These are phyloP conservation scores for Aphanomyces cochlioides DNA, from an alignment of 352 stramenopile genomes.

Conservation along the genomic window DNA sequence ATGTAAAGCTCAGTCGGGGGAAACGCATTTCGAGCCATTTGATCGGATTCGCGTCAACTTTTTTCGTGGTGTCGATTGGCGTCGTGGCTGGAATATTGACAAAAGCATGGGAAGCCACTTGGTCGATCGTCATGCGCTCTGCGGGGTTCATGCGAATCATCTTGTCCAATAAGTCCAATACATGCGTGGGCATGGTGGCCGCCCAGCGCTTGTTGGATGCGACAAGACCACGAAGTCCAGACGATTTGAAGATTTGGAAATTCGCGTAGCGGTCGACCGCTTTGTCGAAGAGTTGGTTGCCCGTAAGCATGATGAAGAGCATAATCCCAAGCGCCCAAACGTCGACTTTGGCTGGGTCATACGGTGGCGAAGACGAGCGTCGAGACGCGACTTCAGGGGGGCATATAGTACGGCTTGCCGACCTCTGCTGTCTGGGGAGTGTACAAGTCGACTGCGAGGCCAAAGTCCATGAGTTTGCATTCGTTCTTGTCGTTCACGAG, in stretches of 20 bases:
- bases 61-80: too few species aligned
- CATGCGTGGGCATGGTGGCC: constrained; percentile 35
- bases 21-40: too few species aligned
- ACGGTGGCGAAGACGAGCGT: constrained; percentile 23
- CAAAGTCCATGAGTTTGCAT: constrained; percentile 80
- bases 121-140: constrained; percentile 85
- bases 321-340: constrained; percentile 82
- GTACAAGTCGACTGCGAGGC: constrained; percentile 50
- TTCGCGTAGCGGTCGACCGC: constrained; percentile 21
- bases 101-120: constrained; percentile 88
- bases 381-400: constrained; percentile 50
- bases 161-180: constrained; percentile 86
- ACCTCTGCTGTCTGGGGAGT: constrained; percentile 39
- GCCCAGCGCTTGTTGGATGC: constrained; percentile 17
- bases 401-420: constrained; percentile 79
- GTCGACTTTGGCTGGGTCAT: constrained; percentile 61
- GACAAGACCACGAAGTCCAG: constrained; percentile 1
- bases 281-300: constrained; percentile 25
- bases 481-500: constrained; percentile 59
- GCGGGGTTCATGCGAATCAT: constrained; percentile 92
- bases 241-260: constrained; percentile 12
- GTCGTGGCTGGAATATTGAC: constrained; percentile 30
- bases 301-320: constrained; percentile 65
- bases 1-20: too few species aligned
- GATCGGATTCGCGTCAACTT: too few species aligned